These are phyloP conservation scores for Aspergillus awamori DNA, from an alignment of 2,329 filamentous ascomycete genomes.

Conservation along the genomic window DNA sequence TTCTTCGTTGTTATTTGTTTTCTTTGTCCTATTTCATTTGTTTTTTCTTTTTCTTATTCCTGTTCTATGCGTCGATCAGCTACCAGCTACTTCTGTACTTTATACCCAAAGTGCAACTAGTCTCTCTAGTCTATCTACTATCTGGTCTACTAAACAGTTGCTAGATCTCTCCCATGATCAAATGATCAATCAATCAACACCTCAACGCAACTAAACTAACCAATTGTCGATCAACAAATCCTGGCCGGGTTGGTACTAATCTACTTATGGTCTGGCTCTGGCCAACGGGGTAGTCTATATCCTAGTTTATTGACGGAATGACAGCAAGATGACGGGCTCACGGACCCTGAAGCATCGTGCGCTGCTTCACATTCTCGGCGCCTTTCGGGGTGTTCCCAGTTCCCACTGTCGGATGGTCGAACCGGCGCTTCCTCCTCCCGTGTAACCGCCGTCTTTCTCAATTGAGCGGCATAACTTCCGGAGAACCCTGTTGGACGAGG, in stretches of 20 bases:
- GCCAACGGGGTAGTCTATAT: background rate
- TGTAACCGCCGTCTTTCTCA: slow-evolving; percentile 31
- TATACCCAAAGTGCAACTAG: too few relatives aligned
- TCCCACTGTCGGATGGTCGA: slow-evolving; percentile 28
- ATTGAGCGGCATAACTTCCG: slow-evolving; percentile 35
- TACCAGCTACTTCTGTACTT: too few relatives aligned
- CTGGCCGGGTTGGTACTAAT: background rate
- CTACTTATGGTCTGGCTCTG: background rate
- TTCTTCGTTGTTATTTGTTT: too few relatives aligned
- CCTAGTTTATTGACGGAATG: background rate
- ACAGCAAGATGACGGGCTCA: slow-evolving; percentile 11
- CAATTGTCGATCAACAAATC: background rate
- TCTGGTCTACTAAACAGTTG: too few relatives aligned
- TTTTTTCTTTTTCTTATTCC: too few relatives aligned
- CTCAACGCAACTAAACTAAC: background rate
- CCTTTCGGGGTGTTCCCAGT: slow-evolving; percentile 18
- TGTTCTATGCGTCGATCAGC: too few relatives aligned
- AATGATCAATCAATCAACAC: background rate
- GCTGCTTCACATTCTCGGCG: slow-evolving; percentile 7
- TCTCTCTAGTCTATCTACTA: too few relatives aligned
- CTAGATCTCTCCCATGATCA: too few relatives aligned
- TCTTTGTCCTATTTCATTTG: too few relatives aligned
- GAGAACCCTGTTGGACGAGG: slow-evolving; percentile 31
- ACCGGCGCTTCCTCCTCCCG: slow-evolving; percentile 26
- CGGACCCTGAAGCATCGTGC: slow-evolving; percentile 10